These are phyloP conservation scores for Zizania palustris DNA, from an alignment of 202 grass and related monocot genomes.

Conservation along the genomic window DNA sequence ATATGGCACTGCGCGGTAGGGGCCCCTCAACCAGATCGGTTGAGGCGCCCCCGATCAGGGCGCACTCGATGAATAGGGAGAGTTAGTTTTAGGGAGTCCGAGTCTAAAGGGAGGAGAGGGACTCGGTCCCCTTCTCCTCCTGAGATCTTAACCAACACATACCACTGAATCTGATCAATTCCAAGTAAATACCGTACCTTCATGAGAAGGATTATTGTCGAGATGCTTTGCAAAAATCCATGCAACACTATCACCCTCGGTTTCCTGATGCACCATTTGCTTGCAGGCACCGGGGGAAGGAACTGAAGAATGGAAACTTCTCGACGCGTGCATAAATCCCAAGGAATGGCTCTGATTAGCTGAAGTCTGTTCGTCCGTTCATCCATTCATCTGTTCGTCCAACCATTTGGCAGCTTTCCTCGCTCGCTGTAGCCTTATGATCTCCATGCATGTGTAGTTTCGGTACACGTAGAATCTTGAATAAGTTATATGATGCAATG, in stretches of 20 bases:
- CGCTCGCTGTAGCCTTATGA: slow-evolving; percentile 5
- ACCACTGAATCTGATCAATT: background rate
- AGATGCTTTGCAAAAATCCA: background rate
- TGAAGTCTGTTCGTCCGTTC: background rate
- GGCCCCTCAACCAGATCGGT: too few relatives aligned
- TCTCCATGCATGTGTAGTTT: slow-evolving; percentile 27
- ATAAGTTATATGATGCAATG: slow-evolving; percentile 40
- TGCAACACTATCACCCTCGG: background rate
- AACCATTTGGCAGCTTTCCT: slow-evolving; percentile 15
- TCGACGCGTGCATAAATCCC: slow-evolving; percentile 89
- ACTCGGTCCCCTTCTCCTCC: too few relatives aligned
- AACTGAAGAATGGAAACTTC: slow-evolving; percentile 93
- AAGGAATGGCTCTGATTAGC: slow-evolving; percentile 82
- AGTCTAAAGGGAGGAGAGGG: too few relatives aligned
- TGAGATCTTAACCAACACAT: too few relatives aligned
- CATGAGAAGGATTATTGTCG: background rate
- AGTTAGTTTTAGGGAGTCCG: too few relatives aligned
- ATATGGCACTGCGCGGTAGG: too few relatives aligned
- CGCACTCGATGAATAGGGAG: too few relatives aligned
- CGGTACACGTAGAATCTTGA: slow-evolving; percentile 37
- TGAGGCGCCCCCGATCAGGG: too few relatives aligned
- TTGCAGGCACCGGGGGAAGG: slow-evolving; percentile 83
- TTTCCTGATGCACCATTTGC: background rate
- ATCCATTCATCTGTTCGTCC: background rate
- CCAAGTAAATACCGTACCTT: background rate